Percentiles rank a stretch among this genome's conserved stretches.
Evolutionary conservation across 2,329 filamentous ascomycete genomes (phyloP).

Genomic region (Chalaropsis thielavioides): DNA sequence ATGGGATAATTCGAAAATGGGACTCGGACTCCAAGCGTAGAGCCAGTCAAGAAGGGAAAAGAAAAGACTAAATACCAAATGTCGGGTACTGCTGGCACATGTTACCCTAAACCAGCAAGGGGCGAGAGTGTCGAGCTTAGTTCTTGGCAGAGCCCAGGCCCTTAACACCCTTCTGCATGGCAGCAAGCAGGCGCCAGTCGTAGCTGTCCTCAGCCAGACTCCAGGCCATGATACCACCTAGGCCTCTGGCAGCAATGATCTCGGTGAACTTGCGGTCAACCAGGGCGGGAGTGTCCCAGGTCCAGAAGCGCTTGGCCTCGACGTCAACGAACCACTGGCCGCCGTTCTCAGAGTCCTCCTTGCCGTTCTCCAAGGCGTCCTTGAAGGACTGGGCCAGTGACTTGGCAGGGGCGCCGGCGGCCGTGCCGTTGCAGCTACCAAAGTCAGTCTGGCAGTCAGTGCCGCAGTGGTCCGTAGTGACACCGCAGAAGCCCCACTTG

Average conservation of each 20-base stretch:
- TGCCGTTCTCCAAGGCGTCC: constrained; percentile 37
- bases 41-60: background rate
- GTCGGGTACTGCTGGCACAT: background rate
- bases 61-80: background rate
- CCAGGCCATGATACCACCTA: constrained; percentile 65
- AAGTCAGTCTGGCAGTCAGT: background rate
- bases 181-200: background rate
- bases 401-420: background rate
- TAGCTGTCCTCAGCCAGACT: constrained; percentile 49
- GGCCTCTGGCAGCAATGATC: constrained; percentile 38
- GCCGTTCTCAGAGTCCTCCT: constrained; percentile 42
- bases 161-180: background rate
- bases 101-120: background rate
- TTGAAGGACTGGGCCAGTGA: constrained; percentile 34
- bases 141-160: background rate
- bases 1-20: too few relatives aligned
- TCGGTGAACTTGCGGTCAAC: constrained; percentile 47
- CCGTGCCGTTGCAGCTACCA: background rate
- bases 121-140: background rate
- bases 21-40: too few relatives aligned
- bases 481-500: constrained; percentile 29
- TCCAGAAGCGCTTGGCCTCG: constrained; percentile 50
- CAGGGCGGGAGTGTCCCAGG: constrained; percentile 50
- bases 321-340: constrained; percentile 57
- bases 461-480: background rate